Base-by-base conservation (phyloP, 352 stramenopile genomes). In the Pythium dissotocum region DNA sequence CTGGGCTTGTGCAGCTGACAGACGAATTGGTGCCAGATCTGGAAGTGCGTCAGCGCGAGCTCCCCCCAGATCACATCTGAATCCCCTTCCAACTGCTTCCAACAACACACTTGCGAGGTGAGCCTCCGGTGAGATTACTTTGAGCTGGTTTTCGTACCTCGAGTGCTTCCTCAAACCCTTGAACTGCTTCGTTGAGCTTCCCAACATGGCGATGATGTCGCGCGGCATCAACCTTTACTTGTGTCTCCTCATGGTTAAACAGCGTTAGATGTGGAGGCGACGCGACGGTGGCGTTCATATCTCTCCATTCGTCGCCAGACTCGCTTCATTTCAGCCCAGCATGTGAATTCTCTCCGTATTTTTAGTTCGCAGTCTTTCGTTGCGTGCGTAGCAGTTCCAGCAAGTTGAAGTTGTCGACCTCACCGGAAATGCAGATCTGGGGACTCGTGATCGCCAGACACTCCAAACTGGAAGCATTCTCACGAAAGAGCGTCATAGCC, bases 61-160 rank as follows among this genome's bases (percentile, higher is more conserved):
- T 91, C 81, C 24, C 63, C 57, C 85, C 85, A 93, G 12, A 93
- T 48, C 30, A 74, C 61, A 30, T 78, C 80, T 0, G 75, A 87
- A 51, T 93, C 78, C 2, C 70, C 78, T 70, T 89, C 80, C 28
- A 71, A 28, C 85, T 93, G 59, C 24, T 32, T 38, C 2, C 18
- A 33, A 30, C 21, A 28, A 6, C 36, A 0, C 16, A 44, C 2
- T 10, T 2, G 32, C 36, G 46, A 51, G 7, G 21, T 2, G 32
- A 24, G 4, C 3, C 5, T 9, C n/a, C 26, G 9, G 16, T 2
- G 42, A 38, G 8, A 36, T 36, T 13, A 38, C 49, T 38, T 33
- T 56, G 55, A 48, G 55, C 35, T 26, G 4, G n/a, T 21, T 53
- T 18, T 18, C 33, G 28, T 72, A 89, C 79, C 70, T 85, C 71